phyloP scores from a whole-genome alignment of 1,139 yeast species.

The Pichia sp. region DNA sequence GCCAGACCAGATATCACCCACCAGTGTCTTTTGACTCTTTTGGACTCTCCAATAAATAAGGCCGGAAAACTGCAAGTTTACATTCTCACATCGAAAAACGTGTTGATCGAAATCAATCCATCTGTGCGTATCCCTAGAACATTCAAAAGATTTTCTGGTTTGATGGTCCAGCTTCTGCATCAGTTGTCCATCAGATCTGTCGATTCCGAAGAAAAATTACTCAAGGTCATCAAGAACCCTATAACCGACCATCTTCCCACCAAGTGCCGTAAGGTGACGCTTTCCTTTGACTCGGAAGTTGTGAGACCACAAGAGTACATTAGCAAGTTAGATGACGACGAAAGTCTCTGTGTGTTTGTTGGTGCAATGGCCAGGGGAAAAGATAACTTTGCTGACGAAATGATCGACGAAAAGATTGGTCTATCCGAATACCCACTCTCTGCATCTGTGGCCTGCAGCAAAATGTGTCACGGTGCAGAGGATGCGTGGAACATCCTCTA shows the following conservation, averaged over 20 bases:
- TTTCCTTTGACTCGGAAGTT: constrained; percentile 91
- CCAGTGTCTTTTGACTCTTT: constrained; percentile 83
- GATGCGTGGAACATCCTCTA: constrained; percentile 88
- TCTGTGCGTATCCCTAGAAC: constrained; percentile 97
- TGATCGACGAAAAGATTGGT: constrained; percentile 92
- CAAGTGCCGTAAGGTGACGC: constrained; percentile 87
- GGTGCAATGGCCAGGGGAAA: constrained; percentile 99
- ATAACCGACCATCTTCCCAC: constrained; percentile 95
- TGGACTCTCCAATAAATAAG: constrained; percentile 95
- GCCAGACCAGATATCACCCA: constrained; percentile 98
- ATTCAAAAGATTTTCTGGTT: constrained; percentile 95
- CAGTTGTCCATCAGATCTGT: constrained; percentile 90
- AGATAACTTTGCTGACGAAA: constrained; percentile 96
- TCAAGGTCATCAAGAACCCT: constrained; percentile 93
- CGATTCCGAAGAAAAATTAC: constrained; percentile 87
- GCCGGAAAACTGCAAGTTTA: constrained; percentile 96
- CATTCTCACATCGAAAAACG: constrained; percentile 93
- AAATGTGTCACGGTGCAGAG: constrained; percentile 97
- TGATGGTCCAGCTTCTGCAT: constrained; percentile 94
- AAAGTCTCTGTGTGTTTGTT: constrained; percentile 94
- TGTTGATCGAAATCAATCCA: constrained; percentile 91
- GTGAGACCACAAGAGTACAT: constrained; percentile 88
- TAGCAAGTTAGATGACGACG: constrained; percentile 72
- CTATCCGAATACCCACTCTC: constrained; percentile 92
- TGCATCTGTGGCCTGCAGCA: constrained; percentile 97